Base-by-base conservation (phyloP, 73 alveolate genomes). In the Paraurostyla sp. region DNA sequence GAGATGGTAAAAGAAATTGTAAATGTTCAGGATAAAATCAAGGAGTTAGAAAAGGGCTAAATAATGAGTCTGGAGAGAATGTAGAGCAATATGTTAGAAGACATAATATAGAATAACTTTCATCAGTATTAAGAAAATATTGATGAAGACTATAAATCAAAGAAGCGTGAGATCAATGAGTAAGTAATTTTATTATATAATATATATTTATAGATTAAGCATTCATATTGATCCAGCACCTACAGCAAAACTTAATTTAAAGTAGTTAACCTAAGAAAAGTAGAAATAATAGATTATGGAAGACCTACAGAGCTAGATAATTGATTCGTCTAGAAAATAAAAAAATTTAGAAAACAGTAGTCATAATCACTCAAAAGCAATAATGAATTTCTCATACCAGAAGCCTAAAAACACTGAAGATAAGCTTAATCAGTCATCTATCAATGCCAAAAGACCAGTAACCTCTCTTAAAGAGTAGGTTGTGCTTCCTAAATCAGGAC, bases 141-240 rank as follows among this genome's bases (percentile, higher is more conserved):
- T 13, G 82, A 65, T 40, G 82, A 65, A 1, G 82, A 65, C 35
- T 65, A 65, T 38, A 65, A 65, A 40, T 65, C 82, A 25, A 65
- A 65, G 38, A 65, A 65, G 42, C 35, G 82, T 38, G 50, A 65
- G 41, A 65, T 65, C 18, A 65, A 65, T 65, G 82, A 65, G 82
- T 65, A 60, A 60, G 78, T 4, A 13, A 9, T 16, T 13, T 9
- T 25, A 30, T 56, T 60, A 2, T 60, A 27, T 18, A 9, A 27
- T 9, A 27, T 16, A 29, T 13, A 27, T 30, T 60, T 60, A 27
- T 60, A 60, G 78, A 27, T 60, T 65, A 38, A 65, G 82, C 38
- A 65, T 65, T 1, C 35, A 65, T 38, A 11, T 65, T 1, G 82
- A 65, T 65, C 60, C 41, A 1, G 60, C 82, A 11, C 82, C 82